Evolutionary conservation across 176 grass and related monocot genomes (phyloP), one percentile per base, ranked within the genome.

Genomic region (Triticum urartu): DNA sequence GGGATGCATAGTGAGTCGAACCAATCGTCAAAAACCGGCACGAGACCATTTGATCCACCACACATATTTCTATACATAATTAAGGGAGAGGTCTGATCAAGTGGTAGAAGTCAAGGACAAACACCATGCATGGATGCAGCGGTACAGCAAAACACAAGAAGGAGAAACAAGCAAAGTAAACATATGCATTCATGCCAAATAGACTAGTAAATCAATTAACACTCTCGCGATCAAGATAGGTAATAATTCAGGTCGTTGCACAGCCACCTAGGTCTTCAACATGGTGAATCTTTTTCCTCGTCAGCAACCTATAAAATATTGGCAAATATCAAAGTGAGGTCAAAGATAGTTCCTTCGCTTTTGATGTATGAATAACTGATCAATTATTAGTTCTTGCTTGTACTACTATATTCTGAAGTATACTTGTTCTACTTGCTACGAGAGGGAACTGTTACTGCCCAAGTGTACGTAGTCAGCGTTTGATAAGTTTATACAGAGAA

Each of bases 291-390:
- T 59, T 76, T 24, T 47, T 7, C 67, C 22, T 60, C n/a, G 9
- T 78, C 86, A 56, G 63, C 70, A 71, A 78, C 86, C 90, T 88
- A 82, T 11, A 81, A 82, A 68, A 71, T 56, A 42, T 48, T 32
- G 72, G 13, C 43, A 76, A 76, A 32, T 4, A 59, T 60, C 32
- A 77, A 65, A 66, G 43, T 15, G 3, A 28, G 64, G 22, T 12
- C 21, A 26, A 7, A 59, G 5, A 48, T 75, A 34, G 34, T 15
- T 25, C 13, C 22, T 62, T 40, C 7, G 25, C 18, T 20, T 22
- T 71, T 11, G 35, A 71, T 40, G 18, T 40, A 24, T 12, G 21
- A 72, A 72, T 72, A 65, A 59, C 17, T 58, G 15, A 7, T 58
- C 2, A 24, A 72, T 11, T 43, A 43, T 43, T 72, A n/a, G 36